These are phyloP conservation scores for Kazachstania sp. DNA, from an alignment of 1,139 yeast genomes.

Conservation along the genomic window DNA sequence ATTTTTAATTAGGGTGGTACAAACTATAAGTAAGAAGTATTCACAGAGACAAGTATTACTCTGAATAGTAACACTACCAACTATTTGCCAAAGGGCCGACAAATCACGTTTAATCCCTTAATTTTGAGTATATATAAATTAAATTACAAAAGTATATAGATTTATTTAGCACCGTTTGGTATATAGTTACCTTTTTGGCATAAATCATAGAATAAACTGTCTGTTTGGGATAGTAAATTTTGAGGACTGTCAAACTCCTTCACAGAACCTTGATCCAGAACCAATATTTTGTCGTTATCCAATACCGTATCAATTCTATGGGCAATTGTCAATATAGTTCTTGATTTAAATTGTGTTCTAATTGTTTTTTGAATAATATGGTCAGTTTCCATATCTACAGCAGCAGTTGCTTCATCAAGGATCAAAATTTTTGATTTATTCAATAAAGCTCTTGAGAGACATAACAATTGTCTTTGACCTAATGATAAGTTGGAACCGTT, in stretches of 20 bases:
- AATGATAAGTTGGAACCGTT: conserved; percentile 68
- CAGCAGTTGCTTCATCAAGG: conserved; percentile 80
- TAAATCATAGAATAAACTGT: conserved; percentile 42
- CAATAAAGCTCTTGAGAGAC: conserved; percentile 65
- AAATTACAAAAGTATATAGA: no score
- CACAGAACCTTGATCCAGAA: conserved; percentile 59
- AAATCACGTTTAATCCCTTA: no score
- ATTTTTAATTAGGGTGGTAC: no score
- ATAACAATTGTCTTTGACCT: conserved; percentile 71
- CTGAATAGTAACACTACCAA: no score
- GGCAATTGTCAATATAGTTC: conserved; percentile 73
- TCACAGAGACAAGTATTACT: no score
- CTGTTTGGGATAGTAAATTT: conserved; percentile 37
- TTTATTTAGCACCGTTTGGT: not conserved
- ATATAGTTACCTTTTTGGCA: conserved; percentile 42
- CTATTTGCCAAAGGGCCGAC: no score
- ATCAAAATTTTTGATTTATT: conserved; percentile 54
- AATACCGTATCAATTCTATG: conserved; percentile 76
- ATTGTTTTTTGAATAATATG: conserved; percentile 67
- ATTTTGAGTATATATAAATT: no score
- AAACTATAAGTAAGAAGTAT: no score
- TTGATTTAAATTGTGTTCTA: conserved; percentile 49
- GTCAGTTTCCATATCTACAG: conserved; percentile 77
- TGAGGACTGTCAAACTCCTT: conserved; percentile 63
- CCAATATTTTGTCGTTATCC: conserved; percentile 67